Evolutionary conservation across 768 basidiomycete species (phyloP), one percentile per base, ranked within the genome.

Genomic region (Trametes cingulata): DNA sequence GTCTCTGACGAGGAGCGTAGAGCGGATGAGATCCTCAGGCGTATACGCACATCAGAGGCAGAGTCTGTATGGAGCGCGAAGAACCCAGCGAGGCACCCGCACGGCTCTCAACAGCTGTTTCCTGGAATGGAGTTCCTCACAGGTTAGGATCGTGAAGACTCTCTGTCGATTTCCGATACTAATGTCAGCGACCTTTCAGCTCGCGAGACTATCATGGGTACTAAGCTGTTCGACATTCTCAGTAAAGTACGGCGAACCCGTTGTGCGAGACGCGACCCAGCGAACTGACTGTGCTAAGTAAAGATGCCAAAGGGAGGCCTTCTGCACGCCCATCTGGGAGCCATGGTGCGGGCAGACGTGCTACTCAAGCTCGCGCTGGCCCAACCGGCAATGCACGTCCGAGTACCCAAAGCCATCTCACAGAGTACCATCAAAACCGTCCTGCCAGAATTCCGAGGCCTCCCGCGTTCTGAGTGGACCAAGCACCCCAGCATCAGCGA

Each of bases 241-340:
- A 78, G 75, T 66, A 86, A 85, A 81, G 88, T 82, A 56, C 13
- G 15, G n/a, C n/a, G n/a, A n/a, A n/a, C n/a, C n/a, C n/a, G n/a
- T n/a, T n/a, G n/a, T n/a, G n/a, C n/a, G n/a, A n/a, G n/a, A n/a
- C n/a, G n/a, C n/a, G n/a, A n/a, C n/a, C n/a, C n/a, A 20, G 15
- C 17, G 29, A 42, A 24, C 19, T 4, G 8, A n/a, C 15, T 12
- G n/a, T 57, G 43, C n/a, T 37, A 47, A 36, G 39, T 35, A 48
- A 53, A 88, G 87, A 90, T 92, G 87, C 90, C 90, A 2, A 92
- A 91, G 72, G 91, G 90, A 39, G 88, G 81, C 0, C 76, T 92
- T 3, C 75, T 93, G 15, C 90, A 92, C 64, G 83, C 78, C 0
- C 90, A 92, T 68, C 75, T 92, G n/a, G 88, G 89, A 65, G 85